Conservation (phyloP, 805 yeast genomes). For the Saturnispora diversa region DNA sequence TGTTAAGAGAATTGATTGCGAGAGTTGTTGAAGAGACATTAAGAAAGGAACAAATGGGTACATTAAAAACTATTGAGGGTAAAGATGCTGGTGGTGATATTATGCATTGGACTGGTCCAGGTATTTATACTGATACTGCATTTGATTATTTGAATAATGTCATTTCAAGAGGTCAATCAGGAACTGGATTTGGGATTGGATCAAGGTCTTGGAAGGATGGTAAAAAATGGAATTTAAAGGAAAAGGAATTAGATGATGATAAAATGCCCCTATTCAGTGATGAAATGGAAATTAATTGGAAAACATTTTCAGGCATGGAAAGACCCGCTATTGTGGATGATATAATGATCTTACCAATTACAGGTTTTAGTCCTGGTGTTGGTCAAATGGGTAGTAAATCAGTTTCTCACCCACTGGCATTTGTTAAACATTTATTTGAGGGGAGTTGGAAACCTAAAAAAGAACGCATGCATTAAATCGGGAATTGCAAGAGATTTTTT, state of each 20-base stretch:
- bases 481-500: too few species aligned
- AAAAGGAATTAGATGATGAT: slow-evolving; percentile 18
- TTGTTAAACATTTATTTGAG: slow-evolving; percentile 54
- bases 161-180: slow-evolving; percentile 27
- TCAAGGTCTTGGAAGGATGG: slow-evolving; percentile 23
- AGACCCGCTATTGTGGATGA: slow-evolving; percentile 55
- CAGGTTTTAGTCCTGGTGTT: slow-evolving; percentile 60
- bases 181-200: slow-evolving; percentile 30
- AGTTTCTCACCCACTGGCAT: slow-evolving; percentile 40
- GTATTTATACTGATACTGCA: slow-evolving; percentile 81
- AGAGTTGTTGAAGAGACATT: slow-evolving; percentile 72
- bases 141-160: slow-evolving; percentile 73
- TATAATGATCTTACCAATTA: slow-evolving; percentile 63
- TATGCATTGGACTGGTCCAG: slow-evolving; percentile 97
- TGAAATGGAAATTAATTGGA: slow-evolving; percentile 43
- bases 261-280: slow-evolving; percentile 21
- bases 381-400: slow-evolving; percentile 57
- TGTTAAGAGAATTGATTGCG: slow-evolving; percentile 70
- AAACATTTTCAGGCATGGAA: slow-evolving; percentile 50
- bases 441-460: slow-evolving; percentile 52
- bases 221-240: slow-evolving; percentile 18
- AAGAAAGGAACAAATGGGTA: slow-evolving; percentile 40
- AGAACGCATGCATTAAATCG: slow-evolving; percentile 13
- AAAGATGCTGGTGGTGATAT: slow-evolving; percentile 66
- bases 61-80: slow-evolving; percentile 41